phyloP scores from a whole-genome alignment of 345 rosid species.

The Diplotaxis tenuifolia region DNA sequence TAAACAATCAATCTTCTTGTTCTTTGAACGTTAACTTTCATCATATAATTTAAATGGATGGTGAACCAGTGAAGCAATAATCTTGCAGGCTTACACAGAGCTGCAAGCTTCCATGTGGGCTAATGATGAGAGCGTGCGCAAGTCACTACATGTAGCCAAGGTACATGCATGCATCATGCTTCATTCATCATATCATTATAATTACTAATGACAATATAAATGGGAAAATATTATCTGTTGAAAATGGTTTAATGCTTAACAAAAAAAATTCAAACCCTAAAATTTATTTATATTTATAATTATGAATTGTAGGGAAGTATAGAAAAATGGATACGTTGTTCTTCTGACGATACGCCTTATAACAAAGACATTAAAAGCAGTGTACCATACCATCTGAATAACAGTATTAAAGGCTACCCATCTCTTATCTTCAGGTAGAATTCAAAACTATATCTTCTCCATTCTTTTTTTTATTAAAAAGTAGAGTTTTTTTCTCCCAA shows the following conservation, averaged over 20 bases:
- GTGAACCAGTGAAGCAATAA: neutral
- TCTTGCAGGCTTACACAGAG: neutral
- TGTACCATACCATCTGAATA: slow-evolving; percentile 19
- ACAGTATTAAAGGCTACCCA: slow-evolving; percentile 12
- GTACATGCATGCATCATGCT: too few relatives aligned
- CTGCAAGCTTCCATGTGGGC: neutral
- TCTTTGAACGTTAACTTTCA: neutral
- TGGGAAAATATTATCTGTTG: too few relatives aligned
- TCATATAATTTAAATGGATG: neutral
- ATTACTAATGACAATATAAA: neutral
- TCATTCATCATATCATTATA: neutral
- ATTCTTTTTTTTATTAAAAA: neutral
- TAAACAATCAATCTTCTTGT: neutral
- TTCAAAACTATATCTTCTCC: neutral
- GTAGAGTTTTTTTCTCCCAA: neutral
- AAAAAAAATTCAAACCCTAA: too few relatives aligned
- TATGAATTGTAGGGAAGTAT: slow-evolving; percentile 12
- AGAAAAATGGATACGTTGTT: slow-evolving; percentile 16
- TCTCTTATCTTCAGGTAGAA: slow-evolving; percentile 23
- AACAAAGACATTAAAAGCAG: neutral
- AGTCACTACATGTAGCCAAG: slow-evolving; percentile 19
- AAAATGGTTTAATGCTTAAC: too few relatives aligned
- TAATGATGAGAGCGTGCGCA: slow-evolving; percentile 18
- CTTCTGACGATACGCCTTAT: neutral
- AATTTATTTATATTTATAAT: neutral